A percentile compares a stretch with the other conserved stretches of the same genome.
These are phyloP conservation scores for Stygiomarasmius scandens DNA, from an alignment of 1,284 basidiomycete species.

Conservation along the genomic window DNA sequence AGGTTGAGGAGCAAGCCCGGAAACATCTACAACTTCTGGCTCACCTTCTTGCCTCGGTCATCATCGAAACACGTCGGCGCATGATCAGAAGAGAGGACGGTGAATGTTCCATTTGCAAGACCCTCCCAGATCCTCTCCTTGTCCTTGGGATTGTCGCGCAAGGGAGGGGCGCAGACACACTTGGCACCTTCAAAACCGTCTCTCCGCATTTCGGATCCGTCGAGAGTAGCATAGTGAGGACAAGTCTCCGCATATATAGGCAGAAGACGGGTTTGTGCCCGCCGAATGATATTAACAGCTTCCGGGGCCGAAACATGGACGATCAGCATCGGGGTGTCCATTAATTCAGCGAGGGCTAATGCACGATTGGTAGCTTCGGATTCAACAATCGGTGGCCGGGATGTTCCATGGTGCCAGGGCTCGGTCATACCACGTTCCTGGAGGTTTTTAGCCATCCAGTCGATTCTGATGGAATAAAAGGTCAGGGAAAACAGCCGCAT, in stretches of 20 bases:
- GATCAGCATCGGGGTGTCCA: conserved; percentile 26
- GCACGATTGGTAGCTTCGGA: conserved; percentile 24
- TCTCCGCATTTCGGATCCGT: conserved; percentile 21
- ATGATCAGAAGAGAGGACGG: conserved; percentile 25
- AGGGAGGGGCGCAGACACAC: conserved; percentile 23
- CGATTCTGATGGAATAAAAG: conserved; percentile 12
- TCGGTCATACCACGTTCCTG: conserved; percentile 24
- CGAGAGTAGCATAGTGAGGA: conserved; percentile 25
- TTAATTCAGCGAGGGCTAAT: conserved; percentile 27
- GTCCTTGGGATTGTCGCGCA: conserved; percentile 22
- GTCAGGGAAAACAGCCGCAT: background rate
- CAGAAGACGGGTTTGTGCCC: conserved; percentile 25
- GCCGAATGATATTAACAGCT: conserved; percentile 21
- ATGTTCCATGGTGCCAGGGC: conserved; percentile 24
- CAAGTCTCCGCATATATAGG: conserved; percentile 28
- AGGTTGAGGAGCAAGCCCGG: too few relatives aligned
- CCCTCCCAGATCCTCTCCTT: conserved; percentile 25
- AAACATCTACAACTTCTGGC: background rate
- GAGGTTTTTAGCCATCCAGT: conserved; percentile 24
- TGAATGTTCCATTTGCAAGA: conserved; percentile 24
- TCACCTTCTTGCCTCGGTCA: conserved; percentile 19
- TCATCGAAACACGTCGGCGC: conserved; percentile 21
- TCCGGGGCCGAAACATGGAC: conserved; percentile 23
- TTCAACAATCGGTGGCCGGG: conserved; percentile 26
- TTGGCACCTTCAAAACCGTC: conserved; percentile 26